A percentile compares a stretch with the other conserved stretches of the same genome.
Evolutionary conservation across 164 flowering plant genomes (phyloP).

Genomic region (Aristolochia contorta): DNA sequence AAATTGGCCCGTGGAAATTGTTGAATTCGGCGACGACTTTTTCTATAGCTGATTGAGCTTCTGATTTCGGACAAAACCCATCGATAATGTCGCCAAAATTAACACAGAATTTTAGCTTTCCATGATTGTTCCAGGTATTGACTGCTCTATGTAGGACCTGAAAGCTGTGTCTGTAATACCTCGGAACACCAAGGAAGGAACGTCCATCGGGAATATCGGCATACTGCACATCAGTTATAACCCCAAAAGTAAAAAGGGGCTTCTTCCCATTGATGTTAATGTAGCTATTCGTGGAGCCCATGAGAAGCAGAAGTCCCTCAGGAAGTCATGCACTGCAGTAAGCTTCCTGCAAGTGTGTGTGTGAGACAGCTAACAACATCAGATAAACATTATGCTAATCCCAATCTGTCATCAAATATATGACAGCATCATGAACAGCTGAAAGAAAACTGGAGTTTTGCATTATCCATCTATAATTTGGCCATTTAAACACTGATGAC

Average conservation of each 20-base stretch:
- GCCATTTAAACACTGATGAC: too few relatives aligned
- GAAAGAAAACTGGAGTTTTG: too few relatives aligned
- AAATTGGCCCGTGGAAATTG: slow-evolving; percentile 51
- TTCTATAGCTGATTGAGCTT: slow-evolving; percentile 46
- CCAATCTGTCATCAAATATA: too few relatives aligned
- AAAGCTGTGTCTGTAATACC: slow-evolving; percentile 78
- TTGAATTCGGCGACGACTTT: slow-evolving; percentile 55
- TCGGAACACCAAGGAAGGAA: slow-evolving; percentile 76
- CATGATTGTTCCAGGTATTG: slow-evolving; percentile 49
- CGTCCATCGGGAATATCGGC: slow-evolving; percentile 90
- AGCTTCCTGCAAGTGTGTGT: too few relatives aligned
- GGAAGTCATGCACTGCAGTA: too few relatives aligned
- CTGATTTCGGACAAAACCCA: slow-evolving; percentile 80
- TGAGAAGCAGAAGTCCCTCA: slow-evolving; percentile 5
- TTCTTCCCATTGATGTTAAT: slow-evolving; percentile 28
- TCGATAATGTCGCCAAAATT: slow-evolving; percentile 93
- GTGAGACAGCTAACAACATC: too few relatives aligned
- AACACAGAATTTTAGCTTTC: slow-evolving; percentile 46
- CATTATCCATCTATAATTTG: too few relatives aligned
- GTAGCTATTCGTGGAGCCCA: slow-evolving; percentile 39
- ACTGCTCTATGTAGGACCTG: slow-evolving; percentile 82
- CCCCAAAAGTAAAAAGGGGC: slow-evolving; percentile 84
- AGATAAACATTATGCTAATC: too few relatives aligned
- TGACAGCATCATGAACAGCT: too few relatives aligned
- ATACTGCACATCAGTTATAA: slow-evolving; percentile 84